These are phyloP conservation scores for Cladophialophora bantiana DNA, from an alignment of 2,329 filamentous ascomycete species.

Conservation along the genomic window DNA sequence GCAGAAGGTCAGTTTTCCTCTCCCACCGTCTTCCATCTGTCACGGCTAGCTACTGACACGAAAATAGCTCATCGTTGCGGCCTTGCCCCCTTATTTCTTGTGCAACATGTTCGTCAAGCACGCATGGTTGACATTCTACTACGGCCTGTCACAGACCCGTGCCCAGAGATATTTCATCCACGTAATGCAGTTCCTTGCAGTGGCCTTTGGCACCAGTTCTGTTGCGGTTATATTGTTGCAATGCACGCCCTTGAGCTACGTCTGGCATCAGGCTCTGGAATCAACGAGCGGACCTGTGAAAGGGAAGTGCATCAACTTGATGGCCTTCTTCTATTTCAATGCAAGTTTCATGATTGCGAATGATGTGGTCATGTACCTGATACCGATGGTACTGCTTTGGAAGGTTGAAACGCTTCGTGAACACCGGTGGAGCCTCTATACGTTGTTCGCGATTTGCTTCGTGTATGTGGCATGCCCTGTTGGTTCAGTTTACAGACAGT, in stretches of 20 bases:
- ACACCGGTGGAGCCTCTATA: constrained; percentile 31
- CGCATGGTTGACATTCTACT: constrained; percentile 37
- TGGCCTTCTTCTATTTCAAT: constrained; percentile 34
- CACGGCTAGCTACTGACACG: constrained; percentile 10
- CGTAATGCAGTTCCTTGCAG: constrained; percentile 31
- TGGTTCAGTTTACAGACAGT: background rate
- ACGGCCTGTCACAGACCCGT: constrained; percentile 32
- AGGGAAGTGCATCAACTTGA: constrained; percentile 30
- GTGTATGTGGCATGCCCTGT: constrained; percentile 23
- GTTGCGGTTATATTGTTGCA: constrained; percentile 31
- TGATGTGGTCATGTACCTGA: constrained; percentile 34
- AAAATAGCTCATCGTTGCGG: constrained; percentile 32
- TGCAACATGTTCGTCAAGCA: constrained; percentile 39
- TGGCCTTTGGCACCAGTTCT: constrained; percentile 33
- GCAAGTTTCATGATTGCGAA: constrained; percentile 35
- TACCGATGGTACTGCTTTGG: constrained; percentile 31
- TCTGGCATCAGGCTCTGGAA: constrained; percentile 16
- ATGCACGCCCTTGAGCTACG: constrained; percentile 27
- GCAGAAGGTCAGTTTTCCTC: constrained; percentile 28
- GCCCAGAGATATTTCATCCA: constrained; percentile 33
- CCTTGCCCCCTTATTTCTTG: constrained; percentile 35
- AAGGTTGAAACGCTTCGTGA: constrained; percentile 34
- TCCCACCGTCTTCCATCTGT: background rate
- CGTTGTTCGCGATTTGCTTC: constrained; percentile 31
- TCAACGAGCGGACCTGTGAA: constrained; percentile 5